Base-by-base conservation (phyloP, 169 alveolate genomes). In the Plasmodium gallinaceum region DNA sequence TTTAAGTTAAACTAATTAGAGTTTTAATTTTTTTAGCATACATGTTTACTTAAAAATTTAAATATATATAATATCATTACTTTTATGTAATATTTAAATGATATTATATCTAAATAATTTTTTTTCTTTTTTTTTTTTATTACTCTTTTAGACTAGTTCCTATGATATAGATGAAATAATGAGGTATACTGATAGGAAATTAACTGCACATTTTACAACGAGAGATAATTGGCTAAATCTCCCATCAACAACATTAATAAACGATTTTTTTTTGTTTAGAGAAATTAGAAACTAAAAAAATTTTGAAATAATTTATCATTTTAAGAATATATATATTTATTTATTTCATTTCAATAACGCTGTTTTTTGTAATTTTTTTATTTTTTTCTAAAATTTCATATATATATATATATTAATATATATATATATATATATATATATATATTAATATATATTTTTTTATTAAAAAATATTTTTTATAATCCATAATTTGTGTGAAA, bases 181-280 rank as follows among this genome's bases (percentile, higher is more conserved):
- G 92, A 10, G 92, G 54, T 86, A 86, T 37, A 86, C 92, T 8
- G 92, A 86, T 68, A 58, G 92, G 22, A 86, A 86, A 72, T 46
- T 86, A 46, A 86, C 92, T 62, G 62, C 92, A 14, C 88, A 86
- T 73, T 86, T 70, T 32, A 94, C 95, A 14, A 94, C 95, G 32
- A 87, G 92, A 62, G 93, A 94, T 64, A 93, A 66, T 57, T 94
- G 96, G 96, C 64, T 94, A 58, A 92, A 94, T 65, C 76, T 94
- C 14, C 96, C 96, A 9, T 65, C 94, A 58, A 94, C 96, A 20
- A 73, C 94, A 14, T 76, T 94, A 91, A 92, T 91, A 70, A 94
- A 93, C n/a, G 91, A 88, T 61, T 95, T 93, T 75, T 89, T 94
- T 83, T 62, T 94, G 69, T 86, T 86, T 72, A 86, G 92, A 43